Base-by-base conservation (phyloP, 1,284 basidiomycete species). In the Trametes sp. region DNA sequence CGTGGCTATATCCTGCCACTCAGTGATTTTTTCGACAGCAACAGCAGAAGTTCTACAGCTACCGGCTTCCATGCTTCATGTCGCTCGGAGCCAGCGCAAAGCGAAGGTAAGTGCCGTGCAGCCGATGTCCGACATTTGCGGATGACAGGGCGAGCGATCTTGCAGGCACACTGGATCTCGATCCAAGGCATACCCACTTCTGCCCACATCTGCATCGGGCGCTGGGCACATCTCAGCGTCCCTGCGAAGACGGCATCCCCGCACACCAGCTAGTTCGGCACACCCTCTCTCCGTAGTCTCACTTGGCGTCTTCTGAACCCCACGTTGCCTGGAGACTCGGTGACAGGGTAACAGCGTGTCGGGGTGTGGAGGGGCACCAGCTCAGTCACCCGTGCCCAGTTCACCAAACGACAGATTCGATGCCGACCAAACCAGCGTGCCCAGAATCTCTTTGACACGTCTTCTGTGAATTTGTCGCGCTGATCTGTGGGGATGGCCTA, bases 71-170 rank as follows among this genome's bases (percentile, higher is more conserved):
- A 16, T 58, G 29, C 56, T 14, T 44, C 56, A 44, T 16, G 56
- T 59, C 56, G 9, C 9, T 16, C 35, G 23, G 38, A 28, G 36
- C 19, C 29, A 13, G 14, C 23, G 49, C n/a, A 24, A 8, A 26
- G n/a, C 46, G 28, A 50, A 33, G 35, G 52, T 54, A 33, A 54
- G 59, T 60, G 36, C 46, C 38, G 45, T 49, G 38, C 23, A 44
- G 33, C 44, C 56, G 53, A 44, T 38, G n/a, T 59, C 65, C 65
- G 59, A 57, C 52, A 24, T 59, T 57, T 54, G 59, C 62, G 62
- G 65, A 63, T 49, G 38, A 41, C 57, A 36, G 26, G 19, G 14
- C 24, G 2, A 38, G 14, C 31, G 29, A 57, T 60, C 58, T 29
- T 24, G 46, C 35, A 41, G 50, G 51, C 6, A 23, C 50, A 11